These are phyloP conservation scores for Tulasnella sp. DNA, from an alignment of 768 basidiomycete species.

Conservation along the genomic window DNA sequence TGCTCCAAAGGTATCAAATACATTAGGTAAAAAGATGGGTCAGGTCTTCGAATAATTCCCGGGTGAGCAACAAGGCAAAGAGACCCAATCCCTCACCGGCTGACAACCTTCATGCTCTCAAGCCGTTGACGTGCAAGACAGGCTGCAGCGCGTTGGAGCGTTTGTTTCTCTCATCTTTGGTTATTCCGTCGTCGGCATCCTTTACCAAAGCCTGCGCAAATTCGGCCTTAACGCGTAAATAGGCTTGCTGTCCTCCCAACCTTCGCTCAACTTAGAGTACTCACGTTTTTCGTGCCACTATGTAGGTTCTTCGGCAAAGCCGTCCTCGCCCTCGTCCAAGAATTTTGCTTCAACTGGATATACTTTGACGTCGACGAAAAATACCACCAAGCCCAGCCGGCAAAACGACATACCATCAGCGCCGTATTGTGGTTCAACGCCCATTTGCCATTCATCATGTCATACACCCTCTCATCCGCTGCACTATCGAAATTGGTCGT, in stretches of 20 bases:
- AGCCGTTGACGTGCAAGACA: conserved; percentile 7
- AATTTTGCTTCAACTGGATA: conserved; percentile 18
- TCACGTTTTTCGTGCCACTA: neutral
- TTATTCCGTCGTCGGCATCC: conserved; percentile 10
- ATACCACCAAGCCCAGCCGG: neutral
- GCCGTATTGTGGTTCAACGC: conserved; percentile 2
- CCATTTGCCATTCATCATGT: conserved; percentile 13
- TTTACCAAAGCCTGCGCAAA: conserved; percentile 1
- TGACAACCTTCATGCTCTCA: neutral
- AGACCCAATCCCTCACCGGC: neutral
- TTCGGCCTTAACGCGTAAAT: conserved; percentile 14
- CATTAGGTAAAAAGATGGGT: neutral
- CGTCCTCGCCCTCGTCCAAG: conserved; percentile 11
- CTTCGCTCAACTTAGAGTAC: neutral
- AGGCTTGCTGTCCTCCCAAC: too few species aligned
- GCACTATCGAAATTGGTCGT: conserved; percentile 9
- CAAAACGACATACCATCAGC: neutral
- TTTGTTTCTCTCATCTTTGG: conserved; percentile 13
- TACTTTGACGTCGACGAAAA: conserved; percentile 15
- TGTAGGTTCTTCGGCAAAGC: conserved; percentile 13
- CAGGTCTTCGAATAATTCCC: neutral
- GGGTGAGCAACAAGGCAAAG: neutral
- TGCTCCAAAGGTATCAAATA: neutral
- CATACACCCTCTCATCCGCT: neutral
- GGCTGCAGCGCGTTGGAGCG: neutral